These are phyloP conservation scores for Sclerotinia glacialis DNA, from an alignment of 2,329 filamentous ascomycete genomes.

Conservation along the genomic window DNA sequence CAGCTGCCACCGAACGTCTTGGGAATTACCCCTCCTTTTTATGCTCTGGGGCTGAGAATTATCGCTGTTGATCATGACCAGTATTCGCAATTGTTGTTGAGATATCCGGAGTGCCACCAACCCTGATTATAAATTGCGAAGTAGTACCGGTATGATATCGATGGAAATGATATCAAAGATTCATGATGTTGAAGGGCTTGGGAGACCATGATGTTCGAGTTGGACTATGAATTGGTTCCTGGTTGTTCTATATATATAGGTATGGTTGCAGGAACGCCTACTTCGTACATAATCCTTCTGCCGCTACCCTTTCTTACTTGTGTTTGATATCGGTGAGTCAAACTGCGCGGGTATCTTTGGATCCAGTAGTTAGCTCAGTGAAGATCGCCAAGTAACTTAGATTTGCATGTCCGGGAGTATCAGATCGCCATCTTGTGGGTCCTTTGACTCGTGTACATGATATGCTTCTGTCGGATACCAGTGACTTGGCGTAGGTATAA, in stretches of 20 bases:
- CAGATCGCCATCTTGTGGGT: constrained; percentile 3
- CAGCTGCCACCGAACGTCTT: neutral
- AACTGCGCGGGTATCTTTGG: neutral
- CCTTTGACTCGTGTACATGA: neutral
- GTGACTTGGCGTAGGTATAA: neutral
- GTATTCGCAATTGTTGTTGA: neutral
- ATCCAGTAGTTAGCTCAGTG: neutral
- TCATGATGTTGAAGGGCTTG: neutral
- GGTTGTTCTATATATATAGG: neutral
- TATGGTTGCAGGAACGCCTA: neutral
- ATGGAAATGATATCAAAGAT: neutral
- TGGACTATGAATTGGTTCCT: neutral
- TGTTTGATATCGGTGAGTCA: neutral
- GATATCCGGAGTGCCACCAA: constrained; percentile 6
- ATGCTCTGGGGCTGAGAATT: constrained; percentile 4
- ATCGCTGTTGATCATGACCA: neutral
- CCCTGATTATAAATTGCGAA: neutral
- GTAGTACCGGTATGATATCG: neutral
- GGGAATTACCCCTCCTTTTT: constrained; percentile 6
- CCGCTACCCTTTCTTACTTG: neutral
- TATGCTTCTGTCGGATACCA: neutral
- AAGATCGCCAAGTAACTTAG: neutral
- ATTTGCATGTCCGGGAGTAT: neutral
- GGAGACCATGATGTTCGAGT: neutral
- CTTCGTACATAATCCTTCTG: no score